Conservation (phyloP, 441 rosid species). For the Populus hybrid region DNA sequence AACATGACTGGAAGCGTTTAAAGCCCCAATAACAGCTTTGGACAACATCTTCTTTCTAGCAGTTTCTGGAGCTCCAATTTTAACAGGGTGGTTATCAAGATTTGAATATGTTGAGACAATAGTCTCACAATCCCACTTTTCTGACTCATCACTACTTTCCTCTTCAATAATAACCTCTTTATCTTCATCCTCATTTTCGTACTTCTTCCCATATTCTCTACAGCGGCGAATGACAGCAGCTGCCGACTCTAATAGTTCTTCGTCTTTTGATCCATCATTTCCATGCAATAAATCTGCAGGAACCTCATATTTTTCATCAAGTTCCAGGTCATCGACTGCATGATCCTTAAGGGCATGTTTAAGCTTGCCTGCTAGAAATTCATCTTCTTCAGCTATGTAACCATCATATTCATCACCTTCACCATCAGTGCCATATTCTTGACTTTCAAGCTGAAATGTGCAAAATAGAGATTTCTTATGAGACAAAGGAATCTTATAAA, state of each 20-base stretch:
- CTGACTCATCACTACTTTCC: constrained; percentile 78
- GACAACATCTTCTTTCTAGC: constrained; percentile 64
- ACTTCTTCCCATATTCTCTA: constrained; percentile 61
- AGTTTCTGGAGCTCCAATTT: constrained; percentile 54
- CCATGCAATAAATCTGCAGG: constrained; percentile 64
- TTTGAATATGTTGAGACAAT: constrained; percentile 68
- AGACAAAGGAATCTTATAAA: neutral
- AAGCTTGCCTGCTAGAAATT: constrained; percentile 43
- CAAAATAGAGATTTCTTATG: neutral
- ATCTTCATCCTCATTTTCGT: constrained; percentile 51
- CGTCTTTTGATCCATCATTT: constrained; percentile 34
- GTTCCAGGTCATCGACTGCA: constrained; percentile 46
- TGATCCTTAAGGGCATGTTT: constrained; percentile 40
- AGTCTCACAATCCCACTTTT: constrained; percentile 72
- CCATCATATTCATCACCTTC: constrained; percentile 39
- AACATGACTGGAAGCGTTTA: constrained; percentile 32
- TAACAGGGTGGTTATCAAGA: constrained; percentile 85
- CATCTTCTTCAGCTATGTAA: constrained; percentile 47
- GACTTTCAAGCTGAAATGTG: constrained; percentile 52
- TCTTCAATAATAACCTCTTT: constrained; percentile 43
- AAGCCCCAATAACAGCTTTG: constrained; percentile 42
- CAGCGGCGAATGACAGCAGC: constrained; percentile 53
- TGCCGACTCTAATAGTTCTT: constrained; percentile 50
- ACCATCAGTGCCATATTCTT: constrained; percentile 67
- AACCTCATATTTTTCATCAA: constrained; percentile 51